Evolutionary conservation across 2,329 filamentous ascomycete genomes (phyloP), one percentile per base, ranked within the genome.

Genomic region (Stagonosporopsis chrysanthemi): DNA sequence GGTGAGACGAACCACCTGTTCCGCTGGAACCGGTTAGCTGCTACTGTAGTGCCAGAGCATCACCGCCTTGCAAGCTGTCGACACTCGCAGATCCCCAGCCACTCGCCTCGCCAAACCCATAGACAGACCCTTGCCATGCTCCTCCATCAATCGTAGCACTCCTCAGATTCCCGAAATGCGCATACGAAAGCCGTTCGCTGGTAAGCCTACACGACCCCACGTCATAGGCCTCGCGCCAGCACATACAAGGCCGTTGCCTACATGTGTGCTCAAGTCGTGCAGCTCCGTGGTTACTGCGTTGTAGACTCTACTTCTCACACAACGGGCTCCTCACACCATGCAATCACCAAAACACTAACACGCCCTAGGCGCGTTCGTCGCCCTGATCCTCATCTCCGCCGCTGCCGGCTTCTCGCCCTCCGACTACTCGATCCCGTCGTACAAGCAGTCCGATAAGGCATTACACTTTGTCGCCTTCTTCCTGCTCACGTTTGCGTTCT

Each of bases 391-490:
- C 65, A 82, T 96, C 59, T 78, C 90, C 31, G 76, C 77, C 52
- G 87, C 90, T 59, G 92, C 86, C 62, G 92, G 92, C 64, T 89
- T 98, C 54, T 88, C 91, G 29, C 66, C 72, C 11, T 60, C 64
- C 19, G 64, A 75, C 57, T 75, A 79, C 74, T 74, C 80, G 73
- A 74, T 82, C 22, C 81, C 85, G 17, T 78, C 81, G 70, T 84
- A 94, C 74, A 92, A 96, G 58, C 80, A 82, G 58, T 81, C 77
- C 81, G 93, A 97, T 84, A 98, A 99, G 78, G 81, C 90, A 70
- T 84, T 98, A 26, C 95, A 98, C 78, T 84, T 90, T 68, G 61
- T 92, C 56, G 93, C 90, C 69, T 98, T 99, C 82, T 97, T 98
- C 83, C 74, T 91, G 65, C 84, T 99, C 50, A 97, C 94, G 15